Base-by-base conservation (phyloP, 148 eudicot species). In the Amaranthus palmeri region DNA sequence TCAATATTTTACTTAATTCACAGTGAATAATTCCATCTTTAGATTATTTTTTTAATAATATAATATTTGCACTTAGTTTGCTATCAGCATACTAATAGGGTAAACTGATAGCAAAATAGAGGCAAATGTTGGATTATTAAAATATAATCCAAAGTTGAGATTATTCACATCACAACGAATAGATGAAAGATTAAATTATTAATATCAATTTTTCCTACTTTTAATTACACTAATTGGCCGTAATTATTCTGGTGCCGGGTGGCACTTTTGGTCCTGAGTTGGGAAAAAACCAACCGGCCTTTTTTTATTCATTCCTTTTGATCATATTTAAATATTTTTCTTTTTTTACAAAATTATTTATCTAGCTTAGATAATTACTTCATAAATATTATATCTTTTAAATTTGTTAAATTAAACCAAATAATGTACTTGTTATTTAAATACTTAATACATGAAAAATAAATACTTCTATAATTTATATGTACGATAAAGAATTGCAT, bases 271-370 rank as follows among this genome's bases (percentile, higher is more conserved):
- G 77, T 73, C 75, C 82, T 79, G 82, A 57, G 82, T 79, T 79
- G 82, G 82, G 72, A 61, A 56, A 70, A 25, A 11, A 55, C 82
- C 82, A 74, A 79, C 82, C 82, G 82, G 82, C 75, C 82, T 65
- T 45, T 69, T 56, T 48, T n/a, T 41, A 12, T 65, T 14, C 47
- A 15, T 15, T 41, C 68, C 68, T 65, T 48, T 65, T 53, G 69
- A 42, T 43, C 36, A 25, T 25, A 25, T 25, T 25, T 25, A 25
- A 25, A 65, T 54, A 48, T 10, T 1, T 46, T 74, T n/a, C n/a
- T n/a, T n/a, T n/a, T 14, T 13, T 43, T 10, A 15, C 48, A 36
- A 15, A 12, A 42, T 70, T 64, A 13, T 53, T 42, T 61, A 12
- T 25, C 14, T 64, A n/a, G 14, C 44, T 47, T 54, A 70, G 44